Evolutionary conservation across 1,284 basidiomycete genomes (phyloP).

Genomic region (Ceratobasidium sp.): DNA sequence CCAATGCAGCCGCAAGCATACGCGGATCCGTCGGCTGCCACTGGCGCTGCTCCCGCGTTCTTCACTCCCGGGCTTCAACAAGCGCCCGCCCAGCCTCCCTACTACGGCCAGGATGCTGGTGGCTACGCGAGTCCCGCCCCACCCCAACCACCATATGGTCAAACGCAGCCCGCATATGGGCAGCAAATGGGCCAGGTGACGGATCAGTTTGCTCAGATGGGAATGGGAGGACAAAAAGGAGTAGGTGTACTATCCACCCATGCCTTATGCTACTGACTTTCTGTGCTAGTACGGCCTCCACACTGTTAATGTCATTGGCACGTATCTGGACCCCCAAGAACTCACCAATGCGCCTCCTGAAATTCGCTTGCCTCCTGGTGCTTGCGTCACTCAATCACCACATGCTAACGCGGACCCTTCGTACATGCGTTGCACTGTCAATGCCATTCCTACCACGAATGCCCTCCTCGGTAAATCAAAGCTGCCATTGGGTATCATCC

Average conservation of each 20-base stretch:
- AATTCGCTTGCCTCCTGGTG: conserved; percentile 83
- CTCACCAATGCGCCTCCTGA: conserved; percentile 84
- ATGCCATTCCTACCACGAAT: conserved; percentile 94
- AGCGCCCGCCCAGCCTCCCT: conserved; percentile 56
- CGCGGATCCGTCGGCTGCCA: conserved; percentile 37
- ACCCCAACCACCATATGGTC: conserved; percentile 57
- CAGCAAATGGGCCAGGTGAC: conserved; percentile 67
- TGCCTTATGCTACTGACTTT: conserved; percentile 36
- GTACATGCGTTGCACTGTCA: conserved; percentile 93
- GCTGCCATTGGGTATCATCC: conserved; percentile 87
- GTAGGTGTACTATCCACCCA: conserved; percentile 39
- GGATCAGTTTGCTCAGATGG: conserved; percentile 90
- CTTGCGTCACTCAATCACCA: conserved; percentile 82
- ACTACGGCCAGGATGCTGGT: conserved; percentile 47
- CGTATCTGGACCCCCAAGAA: conserved; percentile 88
- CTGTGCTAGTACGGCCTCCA: conserved; percentile 64
- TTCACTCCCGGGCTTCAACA: conserved; percentile 76
- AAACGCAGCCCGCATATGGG: conserved; percentile 41
- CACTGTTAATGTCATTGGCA: conserved; percentile 87
- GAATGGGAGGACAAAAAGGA: conserved; percentile 69
- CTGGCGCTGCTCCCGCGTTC: conserved; percentile 52
- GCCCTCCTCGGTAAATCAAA: conserved; percentile 92
- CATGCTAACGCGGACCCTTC: conserved; percentile 86
- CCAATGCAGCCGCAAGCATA: conserved; percentile 39
- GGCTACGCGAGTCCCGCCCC: conserved; percentile 45